These are phyloP conservation scores for Lactarius quietus DNA, from an alignment of 768 basidiomycete species.

Conservation along the genomic window DNA sequence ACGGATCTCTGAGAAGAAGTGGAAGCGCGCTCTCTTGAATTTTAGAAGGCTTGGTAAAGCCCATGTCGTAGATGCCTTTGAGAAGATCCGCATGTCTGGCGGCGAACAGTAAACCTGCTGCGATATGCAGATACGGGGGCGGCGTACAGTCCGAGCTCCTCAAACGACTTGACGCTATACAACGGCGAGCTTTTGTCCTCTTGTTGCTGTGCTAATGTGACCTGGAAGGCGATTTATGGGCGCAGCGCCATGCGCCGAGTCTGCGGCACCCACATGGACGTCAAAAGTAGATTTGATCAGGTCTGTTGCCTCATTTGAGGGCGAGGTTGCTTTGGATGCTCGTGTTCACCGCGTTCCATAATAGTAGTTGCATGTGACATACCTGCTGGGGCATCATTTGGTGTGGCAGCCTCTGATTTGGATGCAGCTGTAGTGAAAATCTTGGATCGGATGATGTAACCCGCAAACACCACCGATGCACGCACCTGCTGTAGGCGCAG, in stretches of 20 bases:
- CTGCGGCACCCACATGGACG: slow-evolving; percentile 55
- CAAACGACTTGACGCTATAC: slow-evolving; percentile 90
- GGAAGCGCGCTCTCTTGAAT: slow-evolving; percentile 97
- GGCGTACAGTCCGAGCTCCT: slow-evolving; percentile 90
- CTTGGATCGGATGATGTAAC: background rate
- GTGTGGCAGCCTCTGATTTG: background rate
- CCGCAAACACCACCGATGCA: background rate
- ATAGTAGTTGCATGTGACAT: slow-evolving; percentile 4
- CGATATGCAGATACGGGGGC: slow-evolving; percentile 59
- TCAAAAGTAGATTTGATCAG: slow-evolving; percentile 80
- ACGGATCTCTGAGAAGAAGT: slow-evolving; percentile 88
- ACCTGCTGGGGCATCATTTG: slow-evolving; percentile 6
- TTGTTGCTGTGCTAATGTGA: slow-evolving; percentile 96
- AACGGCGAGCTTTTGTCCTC: slow-evolving; percentile 94
- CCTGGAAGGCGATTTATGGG: slow-evolving; percentile 43
- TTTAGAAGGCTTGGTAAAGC: slow-evolving; percentile 97
- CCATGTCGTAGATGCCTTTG: slow-evolving; percentile 92
- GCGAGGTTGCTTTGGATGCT: background rate
- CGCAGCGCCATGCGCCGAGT: background rate
- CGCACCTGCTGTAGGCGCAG: slow-evolving; percentile 47
- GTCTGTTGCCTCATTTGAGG: slow-evolving; percentile 41
- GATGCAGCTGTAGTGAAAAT: background rate
- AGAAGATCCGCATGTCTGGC: slow-evolving; percentile 80
- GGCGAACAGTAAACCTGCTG: slow-evolving; percentile 6
- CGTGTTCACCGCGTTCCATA: background rate